These are phyloP conservation scores for Alternaria sp. DNA, from an alignment of 2,329 filamentous ascomycete species.

Conservation along the genomic window DNA sequence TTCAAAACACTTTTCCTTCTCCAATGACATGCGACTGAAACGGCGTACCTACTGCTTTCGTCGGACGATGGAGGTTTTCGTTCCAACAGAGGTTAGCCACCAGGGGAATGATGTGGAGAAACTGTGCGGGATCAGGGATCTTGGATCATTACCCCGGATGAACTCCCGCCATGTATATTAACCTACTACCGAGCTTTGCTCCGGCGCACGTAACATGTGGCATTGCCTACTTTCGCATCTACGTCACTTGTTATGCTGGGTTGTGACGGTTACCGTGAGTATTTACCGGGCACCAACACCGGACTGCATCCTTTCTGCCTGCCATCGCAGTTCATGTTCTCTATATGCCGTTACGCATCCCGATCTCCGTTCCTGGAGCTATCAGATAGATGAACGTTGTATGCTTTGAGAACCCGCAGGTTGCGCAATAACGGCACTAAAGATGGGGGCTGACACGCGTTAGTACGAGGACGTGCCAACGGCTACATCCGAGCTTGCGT, in stretches of 20 bases:
- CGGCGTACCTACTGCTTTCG: background rate
- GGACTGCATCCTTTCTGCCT: background rate
- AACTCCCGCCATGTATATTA: constrained; percentile 4
- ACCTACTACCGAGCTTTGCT: constrained; percentile 3
- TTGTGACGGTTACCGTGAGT: background rate
- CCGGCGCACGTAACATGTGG: background rate
- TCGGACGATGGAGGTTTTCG: background rate
- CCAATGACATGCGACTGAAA: background rate
- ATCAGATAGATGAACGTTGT: background rate
- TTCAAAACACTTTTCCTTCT: background rate
- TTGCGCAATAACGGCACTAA: background rate
- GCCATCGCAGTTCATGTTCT: accelerated
- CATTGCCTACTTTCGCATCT: background rate
- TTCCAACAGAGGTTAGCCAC: background rate
- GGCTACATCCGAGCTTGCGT: background rate
- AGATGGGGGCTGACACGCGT: background rate
- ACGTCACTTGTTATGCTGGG: background rate
- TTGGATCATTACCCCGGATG: background rate
- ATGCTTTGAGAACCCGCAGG: background rate
- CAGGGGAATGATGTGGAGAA: background rate
- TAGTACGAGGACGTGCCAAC: background rate
- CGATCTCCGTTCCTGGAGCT: background rate
- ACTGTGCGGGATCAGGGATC: background rate
- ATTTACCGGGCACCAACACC: background rate
- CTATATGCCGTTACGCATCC: background rate